phyloP scores from a whole-genome alignment of 129 eudicot genomes.

The Apium graveolens region DNA sequence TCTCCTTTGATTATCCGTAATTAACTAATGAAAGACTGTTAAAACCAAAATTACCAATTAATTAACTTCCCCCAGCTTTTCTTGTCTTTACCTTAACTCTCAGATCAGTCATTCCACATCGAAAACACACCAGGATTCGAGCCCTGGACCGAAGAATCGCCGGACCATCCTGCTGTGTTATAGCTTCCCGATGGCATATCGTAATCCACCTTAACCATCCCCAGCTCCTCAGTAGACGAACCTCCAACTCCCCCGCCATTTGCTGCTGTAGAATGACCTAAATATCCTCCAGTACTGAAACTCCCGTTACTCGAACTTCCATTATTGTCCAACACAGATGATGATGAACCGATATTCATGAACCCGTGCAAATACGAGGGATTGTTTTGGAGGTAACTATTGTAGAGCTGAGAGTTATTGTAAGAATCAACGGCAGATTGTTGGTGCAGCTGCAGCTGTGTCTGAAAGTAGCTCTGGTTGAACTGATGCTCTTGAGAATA shows the following conservation, averaged over 20 bases:
- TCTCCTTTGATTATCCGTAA: not conserved
- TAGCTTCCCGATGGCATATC: slow-evolving; percentile 61
- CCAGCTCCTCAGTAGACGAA: slow-evolving; percentile 31
- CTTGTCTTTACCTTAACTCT: not conserved
- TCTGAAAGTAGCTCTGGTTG: slow-evolving; percentile 55
- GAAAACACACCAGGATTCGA: slow-evolving; percentile 70
- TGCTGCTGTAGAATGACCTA: slow-evolving; percentile 39
- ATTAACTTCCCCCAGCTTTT: not conserved
- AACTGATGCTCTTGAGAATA: slow-evolving; percentile 48
- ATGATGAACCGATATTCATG: slow-evolving; percentile 71
- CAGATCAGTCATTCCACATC: slow-evolving; percentile 89
- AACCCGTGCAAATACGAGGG: slow-evolving; percentile 75
- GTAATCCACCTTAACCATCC: slow-evolving; percentile 80
- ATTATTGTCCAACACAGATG: slow-evolving; percentile 53
- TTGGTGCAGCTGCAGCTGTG: slow-evolving; percentile 62
- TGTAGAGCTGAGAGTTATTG: slow-evolving; percentile 40
- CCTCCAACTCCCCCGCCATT: slow-evolving; percentile 16
- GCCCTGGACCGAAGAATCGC: slow-evolving; percentile 66
- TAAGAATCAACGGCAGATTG: slow-evolving; percentile 17
- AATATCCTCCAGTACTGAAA: slow-evolving; percentile 53
- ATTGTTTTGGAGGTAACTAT: slow-evolving; percentile 47
- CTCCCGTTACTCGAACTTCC: slow-evolving; percentile 49
- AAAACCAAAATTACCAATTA: not conserved
- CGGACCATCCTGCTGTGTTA: slow-evolving; percentile 53
- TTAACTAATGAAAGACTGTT: slow-evolving; percentile 1